Percentiles rank a stretch among this genome's conserved stretches.
These are phyloP conservation scores for Monotropa hypopitys DNA, from an alignment of 179 eudicot genomes.

Conservation along the genomic window DNA sequence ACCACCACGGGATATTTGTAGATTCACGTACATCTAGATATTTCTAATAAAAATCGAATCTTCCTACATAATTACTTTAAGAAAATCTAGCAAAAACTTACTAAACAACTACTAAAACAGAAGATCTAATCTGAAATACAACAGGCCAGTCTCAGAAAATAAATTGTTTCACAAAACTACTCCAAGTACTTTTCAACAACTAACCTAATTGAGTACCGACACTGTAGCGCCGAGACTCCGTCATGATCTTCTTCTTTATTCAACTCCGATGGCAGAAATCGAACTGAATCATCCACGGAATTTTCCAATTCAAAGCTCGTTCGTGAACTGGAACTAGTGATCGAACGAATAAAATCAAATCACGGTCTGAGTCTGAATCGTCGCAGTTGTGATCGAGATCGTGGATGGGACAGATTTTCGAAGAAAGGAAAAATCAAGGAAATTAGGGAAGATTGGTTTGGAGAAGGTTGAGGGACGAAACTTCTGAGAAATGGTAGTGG, in stretches of 20 bases:
- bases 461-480: background rate
- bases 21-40: background rate
- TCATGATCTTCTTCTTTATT: slow-evolving; percentile 14
- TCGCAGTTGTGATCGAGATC: slow-evolving; percentile 1
- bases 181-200: background rate
- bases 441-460: background rate
- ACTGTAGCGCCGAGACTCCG: slow-evolving; percentile 34
- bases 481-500: background rate
- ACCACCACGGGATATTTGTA: background rate
- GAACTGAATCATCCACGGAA: background rate
- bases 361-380: background rate
- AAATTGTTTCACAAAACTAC: too few species aligned
- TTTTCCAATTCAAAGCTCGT: background rate
- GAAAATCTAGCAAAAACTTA: background rate
- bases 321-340: background rate
- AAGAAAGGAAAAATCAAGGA: background rate
- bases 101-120: background rate
- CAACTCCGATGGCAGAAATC: background rate
- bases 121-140: background rate
- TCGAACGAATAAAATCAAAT: background rate
- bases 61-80: background rate
- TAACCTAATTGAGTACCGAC: slow-evolving; percentile 32
- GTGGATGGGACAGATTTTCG: background rate
- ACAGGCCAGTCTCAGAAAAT: background rate
- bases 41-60: too few species aligned